Evolutionary conservation across 306 rosid genomes (phyloP).

Genomic region (Morella rubra): DNA sequence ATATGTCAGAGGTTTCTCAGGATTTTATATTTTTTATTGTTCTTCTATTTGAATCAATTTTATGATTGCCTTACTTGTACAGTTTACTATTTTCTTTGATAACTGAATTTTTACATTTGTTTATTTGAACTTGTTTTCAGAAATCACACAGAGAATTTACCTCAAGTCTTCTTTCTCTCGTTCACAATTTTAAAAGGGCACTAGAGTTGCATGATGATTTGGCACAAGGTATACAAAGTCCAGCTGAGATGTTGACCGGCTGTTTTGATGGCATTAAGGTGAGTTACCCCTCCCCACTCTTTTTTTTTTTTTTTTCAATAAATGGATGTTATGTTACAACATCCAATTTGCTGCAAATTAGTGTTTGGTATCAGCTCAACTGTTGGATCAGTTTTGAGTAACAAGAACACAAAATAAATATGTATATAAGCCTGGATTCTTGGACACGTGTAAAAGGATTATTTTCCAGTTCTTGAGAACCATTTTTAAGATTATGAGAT

Average conservation of each 20-base stretch:
- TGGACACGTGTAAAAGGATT: not conserved
- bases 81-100: not conserved
- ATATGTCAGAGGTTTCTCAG: slow-evolving; percentile 67
- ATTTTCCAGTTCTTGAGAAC: not conserved
- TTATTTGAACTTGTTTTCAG: slow-evolving; percentile 36
- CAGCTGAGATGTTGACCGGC: slow-evolving; percentile 82
- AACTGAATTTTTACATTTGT: not conserved
- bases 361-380: not conserved
- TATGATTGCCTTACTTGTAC: not conserved
- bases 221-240: slow-evolving; percentile 40
- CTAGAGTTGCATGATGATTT: slow-evolving; percentile 63
- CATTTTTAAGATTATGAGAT: not conserved
- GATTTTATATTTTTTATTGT: not conserved
- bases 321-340: slow-evolving; percentile 9
- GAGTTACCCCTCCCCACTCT: not conserved
- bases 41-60: not conserved
- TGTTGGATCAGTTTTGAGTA: not conserved
- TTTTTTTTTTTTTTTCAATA: not conserved
- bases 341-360: not conserved
- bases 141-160: slow-evolving; percentile 62
- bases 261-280: slow-evolving; percentile 74
- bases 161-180: slow-evolving; percentile 51
- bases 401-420: not conserved
- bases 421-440: not conserved
- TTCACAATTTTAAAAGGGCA: slow-evolving; percentile 61